Conservation (phyloP, 2,329 filamentous ascomycete genomes). For the Colletotrichum chrysophilum region DNA sequence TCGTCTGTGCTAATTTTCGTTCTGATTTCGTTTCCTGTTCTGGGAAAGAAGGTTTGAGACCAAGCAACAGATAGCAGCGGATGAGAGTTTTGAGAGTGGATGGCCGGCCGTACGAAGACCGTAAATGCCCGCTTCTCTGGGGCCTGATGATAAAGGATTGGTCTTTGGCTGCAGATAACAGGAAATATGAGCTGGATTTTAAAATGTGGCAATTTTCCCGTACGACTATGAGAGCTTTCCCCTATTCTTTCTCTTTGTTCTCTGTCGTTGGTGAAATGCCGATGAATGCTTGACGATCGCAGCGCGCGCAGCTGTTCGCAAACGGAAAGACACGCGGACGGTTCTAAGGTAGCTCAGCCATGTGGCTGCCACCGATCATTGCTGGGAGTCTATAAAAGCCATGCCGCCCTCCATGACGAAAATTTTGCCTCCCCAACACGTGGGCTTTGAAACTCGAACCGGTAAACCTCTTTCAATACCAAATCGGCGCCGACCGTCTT, state of each 20-base stretch:
- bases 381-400: neutral
- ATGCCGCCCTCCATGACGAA: neutral
- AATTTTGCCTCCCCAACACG: neutral
- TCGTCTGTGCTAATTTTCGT: neutral
- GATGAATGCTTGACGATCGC: neutral
- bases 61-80: neutral
- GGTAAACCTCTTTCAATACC: neutral
- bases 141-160: neutral
- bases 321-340: neutral
- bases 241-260: neutral
- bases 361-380: neutral
- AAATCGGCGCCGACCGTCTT: neutral
- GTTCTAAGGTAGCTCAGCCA: neutral
- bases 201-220: neutral
- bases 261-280: neutral
- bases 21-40: fast-evolving
- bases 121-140: fast-evolving
- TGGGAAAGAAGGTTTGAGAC: neutral
- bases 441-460: neutral
- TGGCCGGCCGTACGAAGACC: neutral
- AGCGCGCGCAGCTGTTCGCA: neutral
- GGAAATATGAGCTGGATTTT: neutral
- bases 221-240: neutral
- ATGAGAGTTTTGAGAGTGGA: neutral
- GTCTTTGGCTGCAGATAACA: neutral